Conservation (phyloP, 73 alveolate species). For the Vitrella brassicaformis region DNA sequence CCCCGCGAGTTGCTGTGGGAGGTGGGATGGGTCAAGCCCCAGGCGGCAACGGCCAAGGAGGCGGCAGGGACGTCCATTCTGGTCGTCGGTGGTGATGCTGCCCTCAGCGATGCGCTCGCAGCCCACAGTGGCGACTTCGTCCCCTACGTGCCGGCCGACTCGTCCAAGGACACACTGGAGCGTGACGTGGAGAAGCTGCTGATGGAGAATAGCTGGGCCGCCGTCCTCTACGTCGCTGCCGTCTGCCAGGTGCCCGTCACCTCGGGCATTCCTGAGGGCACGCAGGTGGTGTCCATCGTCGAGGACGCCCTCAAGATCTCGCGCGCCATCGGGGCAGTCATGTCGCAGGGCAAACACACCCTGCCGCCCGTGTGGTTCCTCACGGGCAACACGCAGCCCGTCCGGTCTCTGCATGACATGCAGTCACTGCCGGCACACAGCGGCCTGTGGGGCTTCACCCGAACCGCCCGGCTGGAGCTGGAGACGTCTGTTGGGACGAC, state of each 20-base stretch:
- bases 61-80: background rate
- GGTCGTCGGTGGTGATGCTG: no score
- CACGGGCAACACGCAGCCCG: no score
- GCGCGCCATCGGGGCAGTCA: background rate
- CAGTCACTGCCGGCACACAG: constrained; percentile 4
- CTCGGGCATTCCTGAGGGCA: background rate
- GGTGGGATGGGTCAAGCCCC: background rate
- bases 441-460: constrained; percentile 40
- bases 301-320: background rate
- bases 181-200: background rate
- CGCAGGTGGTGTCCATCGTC: background rate
- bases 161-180: background rate
- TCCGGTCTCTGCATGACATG: no score
- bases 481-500: background rate
- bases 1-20: background rate
- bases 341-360: background rate
- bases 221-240: background rate
- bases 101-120: no score
- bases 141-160: no score
- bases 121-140: no score
- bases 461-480: constrained; percentile 19
- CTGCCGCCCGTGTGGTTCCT: background rate
- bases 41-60: background rate
- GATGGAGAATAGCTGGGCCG: no score
- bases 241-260: background rate